A percentile compares a stretch with the other conserved stretches of the same genome.
Conservation (phyloP, 1,139 yeast genomes). For the Zhuliangozyma parablackwelliae region DNA sequence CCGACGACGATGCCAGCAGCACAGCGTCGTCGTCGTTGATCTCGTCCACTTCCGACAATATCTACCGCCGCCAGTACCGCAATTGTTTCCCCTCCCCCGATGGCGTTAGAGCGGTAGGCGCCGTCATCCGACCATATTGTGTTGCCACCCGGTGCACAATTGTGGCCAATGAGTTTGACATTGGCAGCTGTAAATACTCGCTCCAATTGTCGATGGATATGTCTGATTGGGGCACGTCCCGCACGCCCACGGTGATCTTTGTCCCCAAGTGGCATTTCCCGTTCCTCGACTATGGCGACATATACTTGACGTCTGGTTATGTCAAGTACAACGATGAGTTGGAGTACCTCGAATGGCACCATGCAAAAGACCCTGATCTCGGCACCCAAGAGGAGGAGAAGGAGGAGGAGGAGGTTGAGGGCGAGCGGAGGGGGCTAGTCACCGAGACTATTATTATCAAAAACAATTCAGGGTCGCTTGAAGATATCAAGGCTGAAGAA, state of each 20-base stretch:
- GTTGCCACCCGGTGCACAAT: conserved; percentile 55
- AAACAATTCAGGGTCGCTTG: conserved; percentile 36
- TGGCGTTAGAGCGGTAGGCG: conserved; percentile 67
- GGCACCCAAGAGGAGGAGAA: not conserved
- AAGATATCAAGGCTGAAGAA: conserved; percentile 21
- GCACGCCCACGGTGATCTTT: conserved; percentile 52
- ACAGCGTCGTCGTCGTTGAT: conserved; percentile 7
- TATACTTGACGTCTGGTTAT: conserved; percentile 51
- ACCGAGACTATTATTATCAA: conserved; percentile 35
- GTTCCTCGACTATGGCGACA: conserved; percentile 39
- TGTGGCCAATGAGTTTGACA: conserved; percentile 50
- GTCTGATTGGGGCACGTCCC: not conserved
- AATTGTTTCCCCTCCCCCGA: conserved; percentile 43
- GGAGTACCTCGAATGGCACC: conserved; percentile 71
- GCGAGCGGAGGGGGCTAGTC: conserved; percentile 5
- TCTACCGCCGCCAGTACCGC: conserved; percentile 13
- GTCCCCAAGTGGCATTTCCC: conserved; percentile 71
- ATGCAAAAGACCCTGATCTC: conserved; percentile 22
- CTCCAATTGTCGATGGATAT: conserved; percentile 36
- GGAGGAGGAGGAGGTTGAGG: not conserved
- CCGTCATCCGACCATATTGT: conserved; percentile 71
- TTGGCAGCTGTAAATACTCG: conserved; percentile 41
- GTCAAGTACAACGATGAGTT: conserved; percentile 45
- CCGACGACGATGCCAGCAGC: conserved; percentile 5
- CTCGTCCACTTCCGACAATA: conserved; percentile 22